These are phyloP conservation scores for Plasmodium malariae DNA, from an alignment of 169 alveolate genomes.

Conservation along the genomic window DNA sequence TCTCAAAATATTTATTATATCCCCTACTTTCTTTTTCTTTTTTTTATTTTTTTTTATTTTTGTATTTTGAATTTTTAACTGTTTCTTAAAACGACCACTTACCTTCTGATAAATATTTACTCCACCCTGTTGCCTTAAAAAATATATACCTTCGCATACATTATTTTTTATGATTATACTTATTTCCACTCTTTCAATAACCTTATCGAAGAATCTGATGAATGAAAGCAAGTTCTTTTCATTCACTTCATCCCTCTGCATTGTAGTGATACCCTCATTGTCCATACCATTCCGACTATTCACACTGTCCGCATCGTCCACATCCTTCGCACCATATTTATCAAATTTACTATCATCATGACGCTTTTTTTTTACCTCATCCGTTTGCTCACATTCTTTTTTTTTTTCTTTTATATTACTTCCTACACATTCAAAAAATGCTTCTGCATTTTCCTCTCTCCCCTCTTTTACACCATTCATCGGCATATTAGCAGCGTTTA, in stretches of 20 bases:
- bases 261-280: too few species aligned
- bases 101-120: conserved; percentile 54
- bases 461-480: too few species aligned
- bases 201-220: conserved; percentile 4
- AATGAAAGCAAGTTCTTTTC: not conserved
- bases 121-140: conserved; percentile 21
- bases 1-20: conserved; percentile 13
- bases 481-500: too few species aligned
- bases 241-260: not conserved
- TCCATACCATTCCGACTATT: not conserved
- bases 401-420: too few species aligned
- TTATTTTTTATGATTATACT: conserved; percentile 33
- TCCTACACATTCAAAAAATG: too few species aligned
- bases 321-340: not conserved
- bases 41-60: conserved; percentile 23
- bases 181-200: conserved; percentile 34
- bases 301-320: not conserved
- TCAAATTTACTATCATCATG: not conserved
- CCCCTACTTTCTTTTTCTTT: not conserved
- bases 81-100: conserved; percentile 13
- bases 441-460: too few species aligned
- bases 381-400: not conserved
- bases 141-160: conserved; percentile 66
- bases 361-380: not conserved
- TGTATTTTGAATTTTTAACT: conserved; percentile 9